phyloP scores from a whole-genome alignment of 345 rosid genomes.

The Jatropha curcas region DNA sequence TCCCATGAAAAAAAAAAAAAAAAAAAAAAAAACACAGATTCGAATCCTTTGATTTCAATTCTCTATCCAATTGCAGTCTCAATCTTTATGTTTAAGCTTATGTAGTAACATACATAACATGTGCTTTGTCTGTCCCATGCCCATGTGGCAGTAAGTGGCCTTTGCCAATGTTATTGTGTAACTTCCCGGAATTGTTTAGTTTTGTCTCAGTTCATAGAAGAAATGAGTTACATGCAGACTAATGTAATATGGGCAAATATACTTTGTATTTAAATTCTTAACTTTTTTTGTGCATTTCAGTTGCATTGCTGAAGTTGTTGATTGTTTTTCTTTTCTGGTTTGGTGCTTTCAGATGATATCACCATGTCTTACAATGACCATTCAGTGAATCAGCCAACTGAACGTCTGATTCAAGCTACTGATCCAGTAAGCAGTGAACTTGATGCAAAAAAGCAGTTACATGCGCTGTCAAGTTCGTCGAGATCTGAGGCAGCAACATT shows the following conservation, averaged over 20 bases:
- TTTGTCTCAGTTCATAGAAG: not conserved
- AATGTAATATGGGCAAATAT: not conserved
- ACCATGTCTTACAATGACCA: conserved; percentile 48
- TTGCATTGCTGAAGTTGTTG: not conserved
- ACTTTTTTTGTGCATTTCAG: not conserved
- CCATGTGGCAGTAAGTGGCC: not conserved
- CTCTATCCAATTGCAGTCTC: not conserved
- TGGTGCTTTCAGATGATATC: conserved; percentile 63
- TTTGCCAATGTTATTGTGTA: not conserved
- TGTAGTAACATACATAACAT: not conserved
- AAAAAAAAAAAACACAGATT: no score
- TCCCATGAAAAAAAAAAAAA: no score
- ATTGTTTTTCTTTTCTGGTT: conserved; percentile 3
- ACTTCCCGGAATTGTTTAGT: not conserved
- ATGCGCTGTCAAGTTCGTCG: conserved; percentile 16
- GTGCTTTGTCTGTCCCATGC: not conserved
- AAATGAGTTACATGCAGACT: not conserved
- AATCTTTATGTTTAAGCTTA: not conserved
- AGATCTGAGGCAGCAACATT: conserved; percentile 16
- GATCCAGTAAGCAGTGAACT: conserved; percentile 17
- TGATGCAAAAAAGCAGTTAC: conserved; percentile 30
- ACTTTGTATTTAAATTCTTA: not conserved
- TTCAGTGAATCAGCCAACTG: conserved; percentile 26
- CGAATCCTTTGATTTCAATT: not conserved
- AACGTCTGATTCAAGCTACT: conserved; percentile 24